Evolutionary conservation across 2,329 filamentous ascomycete genomes (phyloP).

Genomic region (Colletotrichum phormii): DNA sequence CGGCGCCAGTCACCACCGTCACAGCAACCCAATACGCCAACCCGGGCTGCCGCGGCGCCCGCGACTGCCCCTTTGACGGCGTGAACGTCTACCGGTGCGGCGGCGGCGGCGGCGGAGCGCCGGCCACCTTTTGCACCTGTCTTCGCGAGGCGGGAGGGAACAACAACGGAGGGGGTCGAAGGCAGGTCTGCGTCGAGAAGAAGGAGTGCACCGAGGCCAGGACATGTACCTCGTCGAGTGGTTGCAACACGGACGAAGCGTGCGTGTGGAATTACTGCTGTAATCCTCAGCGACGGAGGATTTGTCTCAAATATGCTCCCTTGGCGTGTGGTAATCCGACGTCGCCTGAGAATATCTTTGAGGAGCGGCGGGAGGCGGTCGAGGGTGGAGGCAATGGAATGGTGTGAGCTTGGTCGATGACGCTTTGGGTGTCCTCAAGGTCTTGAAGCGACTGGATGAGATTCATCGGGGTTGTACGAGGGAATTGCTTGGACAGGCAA

Average conservation of each 20-base stretch:
- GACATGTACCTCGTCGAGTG: neutral
- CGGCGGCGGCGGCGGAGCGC: neutral
- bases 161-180: neutral
- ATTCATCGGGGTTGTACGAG: too few species aligned
- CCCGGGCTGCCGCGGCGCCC: slow-evolving; percentile 7
- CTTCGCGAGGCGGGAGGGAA: slow-evolving; percentile 1
- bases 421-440: rapidly evolving
- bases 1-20: slow-evolving; percentile 50
- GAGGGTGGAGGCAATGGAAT: neutral
- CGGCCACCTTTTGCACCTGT: slow-evolving; percentile 3
- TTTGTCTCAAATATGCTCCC: slow-evolving; percentile 23
- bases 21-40: slow-evolving; percentile 47
- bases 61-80: neutral
- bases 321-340: neutral
- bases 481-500: too few species aligned
- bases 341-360: neutral
- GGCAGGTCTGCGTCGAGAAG: slow-evolving; percentile 18
- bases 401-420: neutral
- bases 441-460: neutral
- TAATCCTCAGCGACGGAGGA: neutral
- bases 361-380: neutral
- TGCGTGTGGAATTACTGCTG: slow-evolving; percentile 27
- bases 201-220: neutral
- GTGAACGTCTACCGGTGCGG: slow-evolving; percentile 23
- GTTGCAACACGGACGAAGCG: slow-evolving; percentile 14